These are phyloP conservation scores for Cyathus pygmaeus DNA, from an alignment of 1,284 basidiomycete species.

Conservation along the genomic window DNA sequence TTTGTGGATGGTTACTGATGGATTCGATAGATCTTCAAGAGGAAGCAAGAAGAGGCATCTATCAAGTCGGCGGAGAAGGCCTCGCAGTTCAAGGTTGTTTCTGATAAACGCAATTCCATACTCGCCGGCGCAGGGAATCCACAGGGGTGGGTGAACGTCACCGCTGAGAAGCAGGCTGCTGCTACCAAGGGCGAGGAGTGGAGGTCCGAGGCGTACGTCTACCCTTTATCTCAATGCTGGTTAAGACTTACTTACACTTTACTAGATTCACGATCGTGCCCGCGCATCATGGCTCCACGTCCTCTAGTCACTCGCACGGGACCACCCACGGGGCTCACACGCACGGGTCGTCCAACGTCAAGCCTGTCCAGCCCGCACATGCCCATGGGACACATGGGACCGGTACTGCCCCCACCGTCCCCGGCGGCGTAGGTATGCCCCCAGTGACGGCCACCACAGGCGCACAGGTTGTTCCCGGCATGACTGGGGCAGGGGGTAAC, in stretches of 20 bases:
- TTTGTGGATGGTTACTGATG: not conserved
- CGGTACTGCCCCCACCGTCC: not conserved
- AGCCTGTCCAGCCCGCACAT: not conserved
- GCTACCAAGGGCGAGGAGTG: conserved; percentile 65
- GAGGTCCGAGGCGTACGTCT: conserved; percentile 69
- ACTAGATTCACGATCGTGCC: not conserved
- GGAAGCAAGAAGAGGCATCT: conserved; percentile 62
- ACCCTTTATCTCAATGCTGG: not conserved
- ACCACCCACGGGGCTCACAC: not conserved
- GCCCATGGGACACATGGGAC: not conserved
- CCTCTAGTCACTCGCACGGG: too few relatives aligned
- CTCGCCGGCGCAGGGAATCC: conserved; percentile 72
- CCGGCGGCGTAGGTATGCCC: too few relatives aligned
- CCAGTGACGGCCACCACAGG: not conserved
- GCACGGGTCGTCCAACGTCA: not conserved
- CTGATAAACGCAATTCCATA: conserved; percentile 70
- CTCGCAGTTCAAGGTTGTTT: conserved; percentile 79
- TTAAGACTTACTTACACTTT: not conserved
- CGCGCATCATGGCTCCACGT: not conserved
- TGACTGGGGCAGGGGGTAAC: too few relatives aligned
- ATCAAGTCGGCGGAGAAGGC: conserved; percentile 26
- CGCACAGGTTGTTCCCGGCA: too few relatives aligned
- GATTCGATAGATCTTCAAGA: conserved; percentile 59
- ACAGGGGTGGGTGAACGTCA: conserved; percentile 75
- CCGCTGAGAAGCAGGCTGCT: conserved; percentile 66